These are phyloP conservation scores for Hyphopichia khmerensis DNA, from an alignment of 1,139 yeast genomes.

Conservation along the genomic window DNA sequence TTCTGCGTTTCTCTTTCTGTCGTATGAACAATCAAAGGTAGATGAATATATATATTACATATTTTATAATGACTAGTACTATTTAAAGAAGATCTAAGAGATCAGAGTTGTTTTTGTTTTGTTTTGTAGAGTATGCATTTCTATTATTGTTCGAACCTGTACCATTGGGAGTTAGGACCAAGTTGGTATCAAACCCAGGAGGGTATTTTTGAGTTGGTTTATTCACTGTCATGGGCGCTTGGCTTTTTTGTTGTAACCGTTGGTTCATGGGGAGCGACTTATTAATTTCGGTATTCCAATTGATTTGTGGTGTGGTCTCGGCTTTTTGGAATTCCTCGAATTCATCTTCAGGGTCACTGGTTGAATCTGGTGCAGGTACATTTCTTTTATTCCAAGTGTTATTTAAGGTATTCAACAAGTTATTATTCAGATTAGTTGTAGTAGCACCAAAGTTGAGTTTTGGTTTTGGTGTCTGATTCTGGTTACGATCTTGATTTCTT, in stretches of 20 bases:
- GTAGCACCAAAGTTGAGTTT: slow-evolving; percentile 28
- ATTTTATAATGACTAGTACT: background rate
- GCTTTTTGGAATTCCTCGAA: slow-evolving; percentile 34
- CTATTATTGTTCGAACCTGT: slow-evolving; percentile 2
- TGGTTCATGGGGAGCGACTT: slow-evolving; percentile 2
- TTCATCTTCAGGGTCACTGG: slow-evolving; percentile 9
- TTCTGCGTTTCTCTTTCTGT: too few relatives aligned
- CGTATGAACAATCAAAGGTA: too few relatives aligned
- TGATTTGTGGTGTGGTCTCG: slow-evolving; percentile 8
- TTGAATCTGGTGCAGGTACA: background rate
- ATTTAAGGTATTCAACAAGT: slow-evolving; percentile 21
- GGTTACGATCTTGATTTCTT: background rate
- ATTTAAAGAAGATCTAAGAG: slow-evolving; percentile 7
- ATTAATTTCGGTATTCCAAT: slow-evolving; percentile 20
- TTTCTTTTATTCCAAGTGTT: slow-evolving; percentile 13
- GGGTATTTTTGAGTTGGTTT: slow-evolving; percentile 19
- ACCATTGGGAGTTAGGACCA: slow-evolving; percentile 18
- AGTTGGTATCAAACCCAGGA: slow-evolving; percentile 28
- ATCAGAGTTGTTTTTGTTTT: slow-evolving; percentile 2
- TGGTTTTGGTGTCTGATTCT: slow-evolving; percentile 8
- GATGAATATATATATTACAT: background rate
- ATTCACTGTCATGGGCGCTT: slow-evolving; percentile 3
- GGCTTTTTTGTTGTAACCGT: background rate
- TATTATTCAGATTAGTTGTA: slow-evolving; percentile 9
- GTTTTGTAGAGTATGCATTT: background rate